phyloP scores from a whole-genome alignment of 345 rosid species.

The Mercurialis annua region DNA sequence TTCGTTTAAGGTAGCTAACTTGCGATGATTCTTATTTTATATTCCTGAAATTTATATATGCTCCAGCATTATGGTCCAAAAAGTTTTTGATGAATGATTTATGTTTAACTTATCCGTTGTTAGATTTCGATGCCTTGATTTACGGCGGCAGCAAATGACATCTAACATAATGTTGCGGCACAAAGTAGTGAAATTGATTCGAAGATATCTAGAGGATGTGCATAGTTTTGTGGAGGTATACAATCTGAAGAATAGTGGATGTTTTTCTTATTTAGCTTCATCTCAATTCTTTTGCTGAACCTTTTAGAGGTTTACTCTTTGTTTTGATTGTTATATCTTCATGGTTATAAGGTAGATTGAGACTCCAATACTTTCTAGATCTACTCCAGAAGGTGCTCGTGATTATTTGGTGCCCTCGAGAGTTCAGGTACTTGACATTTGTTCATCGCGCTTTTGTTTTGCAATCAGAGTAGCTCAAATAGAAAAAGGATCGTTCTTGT shows the following conservation, averaged over 20 bases:
- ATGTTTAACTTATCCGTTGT: neutral
- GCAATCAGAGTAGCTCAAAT: no score
- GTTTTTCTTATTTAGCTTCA: neutral
- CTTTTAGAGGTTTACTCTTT: constrained; percentile 4
- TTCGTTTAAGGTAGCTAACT: constrained; percentile 71
- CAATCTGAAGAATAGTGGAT: constrained; percentile 5
- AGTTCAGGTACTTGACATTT: constrained; percentile 66
- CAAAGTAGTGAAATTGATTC: constrained; percentile 78
- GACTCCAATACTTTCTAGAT: constrained; percentile 92
- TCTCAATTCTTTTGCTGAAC: neutral
- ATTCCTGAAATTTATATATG: neutral
- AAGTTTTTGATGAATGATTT: neutral
- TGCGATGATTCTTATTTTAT: neutral
- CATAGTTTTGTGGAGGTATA: constrained; percentile 85
- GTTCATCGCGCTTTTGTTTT: no score
- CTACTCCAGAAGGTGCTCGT: constrained; percentile 98
- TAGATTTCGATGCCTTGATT: constrained; percentile 91
- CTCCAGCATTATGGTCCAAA: neutral
- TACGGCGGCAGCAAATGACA: constrained; percentile 87
- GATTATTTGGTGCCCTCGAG: constrained; percentile 97
- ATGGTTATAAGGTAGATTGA: constrained; percentile 75
- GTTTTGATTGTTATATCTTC: constrained; percentile 42
- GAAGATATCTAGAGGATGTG: constrained; percentile 81
- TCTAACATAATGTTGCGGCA: constrained; percentile 75
- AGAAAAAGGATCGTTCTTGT: no score